Conservation (phyloP, 352 stramenopile species). For the Pythium sp. region DNA sequence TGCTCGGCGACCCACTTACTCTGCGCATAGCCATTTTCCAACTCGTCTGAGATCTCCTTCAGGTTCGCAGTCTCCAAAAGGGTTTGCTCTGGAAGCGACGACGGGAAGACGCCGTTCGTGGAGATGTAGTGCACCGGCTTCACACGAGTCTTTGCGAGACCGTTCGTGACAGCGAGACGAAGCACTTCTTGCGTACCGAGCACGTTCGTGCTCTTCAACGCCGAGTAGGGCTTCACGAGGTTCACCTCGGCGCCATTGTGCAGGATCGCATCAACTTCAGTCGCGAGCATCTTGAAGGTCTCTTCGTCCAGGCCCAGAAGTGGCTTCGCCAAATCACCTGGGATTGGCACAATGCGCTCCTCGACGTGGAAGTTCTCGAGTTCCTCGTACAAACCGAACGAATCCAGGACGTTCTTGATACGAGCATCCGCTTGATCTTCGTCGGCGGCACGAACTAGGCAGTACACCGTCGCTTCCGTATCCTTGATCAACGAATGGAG, state of each 20-base stretch:
- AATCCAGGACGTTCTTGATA: conserved; percentile 52
- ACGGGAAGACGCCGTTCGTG: conserved; percentile 90
- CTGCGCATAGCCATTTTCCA: conserved; percentile 86
- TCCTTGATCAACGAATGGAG: conserved; percentile 77
- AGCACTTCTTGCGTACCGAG: conserved; percentile 89
- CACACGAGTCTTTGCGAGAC: conserved; percentile 68
- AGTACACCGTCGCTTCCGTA: conserved; percentile 75
- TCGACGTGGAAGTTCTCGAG: conserved; percentile 62
- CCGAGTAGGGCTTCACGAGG: conserved; percentile 89
- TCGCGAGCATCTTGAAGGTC: conserved; percentile 85
- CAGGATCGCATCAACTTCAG: conserved; percentile 88
- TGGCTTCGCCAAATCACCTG: conserved; percentile 77
- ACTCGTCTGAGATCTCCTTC: conserved; percentile 46
- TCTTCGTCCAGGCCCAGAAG: conserved; percentile 78
- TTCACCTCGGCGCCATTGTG: conserved; percentile 93
- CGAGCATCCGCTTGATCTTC: conserved; percentile 49
- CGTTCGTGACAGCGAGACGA: conserved; percentile 81
- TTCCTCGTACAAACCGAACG: conserved; percentile 52
- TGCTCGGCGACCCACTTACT: conserved; percentile 92
- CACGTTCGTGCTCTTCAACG: conserved; percentile 87
- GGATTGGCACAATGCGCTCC: conserved; percentile 57
- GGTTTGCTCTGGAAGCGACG: conserved; percentile 24
- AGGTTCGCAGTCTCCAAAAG: conserved; percentile 57
- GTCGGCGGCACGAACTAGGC: conserved; percentile 67
- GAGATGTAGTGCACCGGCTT: conserved; percentile 89